Evolutionary conservation across 768 basidiomycete genomes (phyloP), one percentile per base, ranked within the genome.

Genomic region (Chalciporus sphaerocephalus): DNA sequence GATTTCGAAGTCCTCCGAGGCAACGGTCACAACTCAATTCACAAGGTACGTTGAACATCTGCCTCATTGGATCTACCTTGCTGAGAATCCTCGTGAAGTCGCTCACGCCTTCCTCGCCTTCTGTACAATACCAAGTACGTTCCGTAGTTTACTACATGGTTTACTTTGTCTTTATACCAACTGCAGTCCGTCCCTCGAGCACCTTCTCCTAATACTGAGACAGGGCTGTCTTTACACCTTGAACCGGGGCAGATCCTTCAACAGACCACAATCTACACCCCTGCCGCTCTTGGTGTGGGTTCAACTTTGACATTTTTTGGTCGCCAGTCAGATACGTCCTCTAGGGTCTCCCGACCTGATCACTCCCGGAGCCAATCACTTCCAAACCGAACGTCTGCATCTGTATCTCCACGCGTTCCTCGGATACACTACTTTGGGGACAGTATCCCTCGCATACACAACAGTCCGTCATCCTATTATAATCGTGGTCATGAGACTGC

Each of bases 171-270:
- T 49, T 57, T 35, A 61, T 39, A 36, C 46, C 20, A 8, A 9
- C 23, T 44, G 16, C 36, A 61, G 61, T 42, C 50, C 34, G n/a
- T 35, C 34, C 16, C 40, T 23, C 40, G 21, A 15, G 21, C 35
- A 5, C 48, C 49, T 13, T 44, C 25, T 12, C 2, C 38, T 20
- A 27, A 35, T 13, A 35, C 2, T 25, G 46, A 52, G 32, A n/a
- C 27, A 5, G 74, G 71, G n/a, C 64, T 74, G 30, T 72, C 76
- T 24, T 59, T 80, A 20, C 76, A 75, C 46, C 67, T 82, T 17
- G 63, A 68, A 6, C 80, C 80, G 12, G 81, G 80, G 11, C 78
- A 82, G 61, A 66, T 82, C 28, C 67, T 80, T 22, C 78, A 73
- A n/a, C 69, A 65, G n/a, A 48, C 50, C 18, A 34, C 53, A 23